Evolutionary conservation across 345 rosid genomes (phyloP).

Genomic region (Aethionema arabicum): DNA sequence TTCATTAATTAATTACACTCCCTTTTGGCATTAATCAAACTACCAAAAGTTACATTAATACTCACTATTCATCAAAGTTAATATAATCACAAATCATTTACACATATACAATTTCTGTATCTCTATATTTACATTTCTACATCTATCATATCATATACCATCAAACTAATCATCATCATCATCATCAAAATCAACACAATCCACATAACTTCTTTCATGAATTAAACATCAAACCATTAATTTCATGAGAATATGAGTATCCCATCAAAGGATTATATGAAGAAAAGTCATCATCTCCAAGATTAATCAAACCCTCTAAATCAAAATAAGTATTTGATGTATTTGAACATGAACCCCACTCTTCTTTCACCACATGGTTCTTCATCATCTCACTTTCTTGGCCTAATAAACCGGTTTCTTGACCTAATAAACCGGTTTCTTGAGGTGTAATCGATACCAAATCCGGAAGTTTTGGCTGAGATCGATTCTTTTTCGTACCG

Average conservation of each 20-base stretch:
- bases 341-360: slow-evolving; percentile 39
- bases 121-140: no score
- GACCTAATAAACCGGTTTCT: background rate
- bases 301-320: slow-evolving; percentile 33
- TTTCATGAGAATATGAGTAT: slow-evolving; percentile 30
- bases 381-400: slow-evolving; percentile 24
- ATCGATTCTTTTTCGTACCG: slow-evolving; percentile 20
- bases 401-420: background rate
- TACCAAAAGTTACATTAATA: no score
- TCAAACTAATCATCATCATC: no score
- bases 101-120: no score
- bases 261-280: no score
- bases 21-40: no score
- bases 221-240: slow-evolving; percentile 36
- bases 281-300: slow-evolving; percentile 23
- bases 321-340: slow-evolving; percentile 31
- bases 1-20: no score
- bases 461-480: background rate
- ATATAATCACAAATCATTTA: no score
- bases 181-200: slow-evolving; percentile 11
- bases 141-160: no score
- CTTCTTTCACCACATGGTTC: slow-evolving; percentile 33
- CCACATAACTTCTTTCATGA: background rate
- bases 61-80: no score
- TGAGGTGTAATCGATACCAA: slow-evolving; percentile 12